A percentile compares a stretch with the other conserved stretches of the same genome.
Evolutionary conservation across 441 rosid species (phyloP).

Genomic region (Corymbia citriodora): DNA sequence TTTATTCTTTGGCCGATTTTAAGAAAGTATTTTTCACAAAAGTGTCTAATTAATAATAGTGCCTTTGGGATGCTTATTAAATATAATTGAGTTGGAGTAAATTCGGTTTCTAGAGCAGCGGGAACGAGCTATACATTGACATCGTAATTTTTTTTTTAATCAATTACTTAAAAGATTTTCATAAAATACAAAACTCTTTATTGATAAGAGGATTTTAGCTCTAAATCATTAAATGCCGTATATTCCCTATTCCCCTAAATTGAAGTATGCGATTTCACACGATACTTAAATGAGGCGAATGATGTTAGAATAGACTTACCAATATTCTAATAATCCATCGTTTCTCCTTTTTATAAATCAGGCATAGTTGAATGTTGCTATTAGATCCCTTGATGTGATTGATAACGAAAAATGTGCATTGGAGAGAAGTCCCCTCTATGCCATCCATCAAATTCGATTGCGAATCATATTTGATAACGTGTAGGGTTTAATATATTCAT

Average conservation of each 20-base stretch:
- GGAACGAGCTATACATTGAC: background rate
- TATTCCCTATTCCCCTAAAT: accelerated
- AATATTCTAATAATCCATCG: accelerated
- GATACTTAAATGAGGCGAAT: accelerated
- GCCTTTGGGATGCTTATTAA: background rate
- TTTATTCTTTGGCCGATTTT: background rate
- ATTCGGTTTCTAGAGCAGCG: background rate
- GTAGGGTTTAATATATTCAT: background rate
- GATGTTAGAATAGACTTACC: background rate
- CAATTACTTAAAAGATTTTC: background rate
- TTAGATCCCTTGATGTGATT: background rate
- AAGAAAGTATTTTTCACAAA: background rate
- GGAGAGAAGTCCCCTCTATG: background rate
- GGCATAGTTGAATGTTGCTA: background rate
- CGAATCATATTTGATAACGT: background rate
- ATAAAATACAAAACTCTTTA: background rate
- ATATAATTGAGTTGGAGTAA: background rate
- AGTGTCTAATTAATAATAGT: background rate
- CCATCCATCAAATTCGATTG: background rate
- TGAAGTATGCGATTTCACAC: background rate
- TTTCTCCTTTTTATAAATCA: background rate
- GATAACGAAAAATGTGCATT: background rate
- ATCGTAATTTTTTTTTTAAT: background rate
- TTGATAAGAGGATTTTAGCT: background rate
- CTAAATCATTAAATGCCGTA: background rate